Conservation (phyloP, 805 yeast genomes). For the Cyberlindnera americana region DNA sequence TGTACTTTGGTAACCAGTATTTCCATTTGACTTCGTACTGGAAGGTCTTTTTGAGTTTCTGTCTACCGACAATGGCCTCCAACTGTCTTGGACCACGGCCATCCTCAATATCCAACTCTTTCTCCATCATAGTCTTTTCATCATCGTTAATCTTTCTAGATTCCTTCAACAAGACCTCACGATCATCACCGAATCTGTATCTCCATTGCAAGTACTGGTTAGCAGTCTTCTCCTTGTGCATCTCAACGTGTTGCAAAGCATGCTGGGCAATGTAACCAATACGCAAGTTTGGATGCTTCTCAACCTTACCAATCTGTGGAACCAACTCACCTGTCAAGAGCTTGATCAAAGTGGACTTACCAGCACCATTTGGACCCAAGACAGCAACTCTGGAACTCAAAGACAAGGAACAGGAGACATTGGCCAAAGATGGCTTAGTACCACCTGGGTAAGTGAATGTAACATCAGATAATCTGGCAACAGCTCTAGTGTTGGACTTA, state of each 20-base stretch:
- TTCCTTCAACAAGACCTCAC: slow-evolving; percentile 92
- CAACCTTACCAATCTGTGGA: slow-evolving; percentile 85
- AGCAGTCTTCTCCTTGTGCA: slow-evolving; percentile 96
- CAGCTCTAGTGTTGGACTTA: slow-evolving; percentile 89
- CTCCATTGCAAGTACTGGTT: slow-evolving; percentile 98
- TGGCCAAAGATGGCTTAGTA: slow-evolving; percentile 68
- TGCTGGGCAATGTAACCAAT: slow-evolving; percentile 99
- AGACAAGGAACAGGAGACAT: slow-evolving; percentile 88
- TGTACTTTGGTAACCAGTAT: slow-evolving; percentile 86
- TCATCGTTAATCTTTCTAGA: slow-evolving; percentile 81
- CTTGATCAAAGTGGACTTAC: slow-evolving; percentile 94
- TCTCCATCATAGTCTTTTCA: slow-evolving; percentile 73
- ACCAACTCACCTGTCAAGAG: slow-evolving; percentile 87
- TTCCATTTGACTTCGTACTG: slow-evolving; percentile 97
- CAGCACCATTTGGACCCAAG: slow-evolving; percentile 98
- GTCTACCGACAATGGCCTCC: slow-evolving; percentile 97
- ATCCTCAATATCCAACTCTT: slow-evolving; percentile 75
- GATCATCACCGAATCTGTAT: slow-evolving; percentile 95
- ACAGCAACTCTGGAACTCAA: slow-evolving; percentile 96
- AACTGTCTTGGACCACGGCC: slow-evolving; percentile 85
- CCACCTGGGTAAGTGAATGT: slow-evolving; percentile 91
- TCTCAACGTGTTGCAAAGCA: slow-evolving; percentile 95
- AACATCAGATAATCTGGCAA: slow-evolving; percentile 81
- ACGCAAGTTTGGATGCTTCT: slow-evolving; percentile 97
- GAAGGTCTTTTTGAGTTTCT: slow-evolving; percentile 92